Conservation (phyloP, 495 filamentous ascomycete genomes). For the Lepidopterella palustris region DNA sequence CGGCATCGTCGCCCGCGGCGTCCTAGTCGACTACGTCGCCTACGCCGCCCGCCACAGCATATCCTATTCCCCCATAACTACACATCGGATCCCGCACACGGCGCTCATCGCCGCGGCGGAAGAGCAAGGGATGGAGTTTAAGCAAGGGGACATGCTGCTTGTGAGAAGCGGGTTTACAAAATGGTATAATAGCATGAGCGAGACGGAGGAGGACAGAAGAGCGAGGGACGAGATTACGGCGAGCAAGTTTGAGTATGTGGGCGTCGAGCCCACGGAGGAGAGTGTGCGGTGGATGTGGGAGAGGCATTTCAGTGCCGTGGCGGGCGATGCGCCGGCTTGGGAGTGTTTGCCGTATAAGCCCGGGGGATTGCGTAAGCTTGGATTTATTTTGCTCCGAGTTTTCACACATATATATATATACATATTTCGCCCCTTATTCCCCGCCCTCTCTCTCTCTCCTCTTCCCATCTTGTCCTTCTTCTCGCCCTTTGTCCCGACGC, state of each 20-base stretch:
- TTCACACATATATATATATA: too few relatives aligned
- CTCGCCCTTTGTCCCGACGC: too few relatives aligned
- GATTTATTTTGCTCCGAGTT: neutral
- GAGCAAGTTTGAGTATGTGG: slow-evolving; percentile 8
- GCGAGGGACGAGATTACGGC: neutral
- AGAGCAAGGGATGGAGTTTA: slow-evolving; percentile 42
- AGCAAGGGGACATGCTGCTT: slow-evolving; percentile 50
- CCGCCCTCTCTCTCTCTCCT: too few relatives aligned
- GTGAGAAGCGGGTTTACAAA: slow-evolving; percentile 44
- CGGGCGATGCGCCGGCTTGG: slow-evolving; percentile 10
- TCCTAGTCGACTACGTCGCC: slow-evolving; percentile 41
- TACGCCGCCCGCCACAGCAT: slow-evolving; percentile 12
- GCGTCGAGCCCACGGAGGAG: slow-evolving; percentile 5
- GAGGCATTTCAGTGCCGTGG: slow-evolving; percentile 5
- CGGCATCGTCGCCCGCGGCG: slow-evolving; percentile 42
- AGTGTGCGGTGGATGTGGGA: slow-evolving; percentile 11
- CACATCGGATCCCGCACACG: neutral
- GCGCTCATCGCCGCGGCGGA: slow-evolving; percentile 40
- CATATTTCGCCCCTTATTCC: too few relatives aligned
- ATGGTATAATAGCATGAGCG: slow-evolving; percentile 4
- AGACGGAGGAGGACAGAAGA: slow-evolving; percentile 20
- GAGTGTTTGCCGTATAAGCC: slow-evolving; percentile 9
- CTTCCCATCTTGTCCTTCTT: too few relatives aligned
- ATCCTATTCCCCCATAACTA: neutral
- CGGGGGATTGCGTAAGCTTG: slow-evolving; percentile 16